Evolutionary conservation across 805 yeast genomes (phyloP).

Genomic region (Priceomyces melissophilus): DNA sequence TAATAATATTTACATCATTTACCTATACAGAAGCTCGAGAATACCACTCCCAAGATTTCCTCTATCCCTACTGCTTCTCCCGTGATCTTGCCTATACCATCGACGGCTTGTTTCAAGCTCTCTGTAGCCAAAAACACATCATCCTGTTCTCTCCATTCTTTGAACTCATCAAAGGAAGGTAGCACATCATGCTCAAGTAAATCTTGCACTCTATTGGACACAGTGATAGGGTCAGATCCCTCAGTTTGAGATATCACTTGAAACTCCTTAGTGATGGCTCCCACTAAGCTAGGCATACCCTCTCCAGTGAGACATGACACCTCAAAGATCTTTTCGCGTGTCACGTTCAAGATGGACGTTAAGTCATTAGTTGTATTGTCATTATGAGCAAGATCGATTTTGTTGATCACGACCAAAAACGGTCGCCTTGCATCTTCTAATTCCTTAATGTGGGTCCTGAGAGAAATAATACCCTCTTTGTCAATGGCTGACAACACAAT

Average conservation of each 20-base stretch:
- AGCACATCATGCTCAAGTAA: constrained; percentile 73
- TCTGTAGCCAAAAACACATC: constrained; percentile 84
- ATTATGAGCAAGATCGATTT: constrained; percentile 46
- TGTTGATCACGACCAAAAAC: constrained; percentile 53
- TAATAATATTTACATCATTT: constrained; percentile 43
- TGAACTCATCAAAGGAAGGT: constrained; percentile 67
- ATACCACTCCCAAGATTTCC: constrained; percentile 86
- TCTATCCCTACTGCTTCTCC: constrained; percentile 88
- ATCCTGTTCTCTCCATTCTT: constrained; percentile 43
- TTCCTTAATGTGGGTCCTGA: constrained; percentile 35
- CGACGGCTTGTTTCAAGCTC: constrained; percentile 65
- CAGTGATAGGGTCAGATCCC: constrained; percentile 60
- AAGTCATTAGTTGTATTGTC: neutral
- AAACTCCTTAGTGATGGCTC: constrained; percentile 43
- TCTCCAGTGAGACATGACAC: constrained; percentile 60
- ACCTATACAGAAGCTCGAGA: constrained; percentile 91
- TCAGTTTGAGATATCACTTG: constrained; percentile 47
- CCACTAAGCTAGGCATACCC: constrained; percentile 53
- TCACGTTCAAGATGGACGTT: constrained; percentile 9
- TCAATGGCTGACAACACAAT: constrained; percentile 56
- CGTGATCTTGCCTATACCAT: constrained; percentile 88
- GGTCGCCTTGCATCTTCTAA: constrained; percentile 26
- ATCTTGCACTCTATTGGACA: constrained; percentile 75
- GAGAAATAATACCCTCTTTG: constrained; percentile 25
- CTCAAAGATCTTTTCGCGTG: constrained; percentile 14